Percentiles rank a stretch among this genome's conserved stretches.
Conservation (phyloP, 768 basidiomycete species). For the Chlorophyllum brunneum region DNA sequence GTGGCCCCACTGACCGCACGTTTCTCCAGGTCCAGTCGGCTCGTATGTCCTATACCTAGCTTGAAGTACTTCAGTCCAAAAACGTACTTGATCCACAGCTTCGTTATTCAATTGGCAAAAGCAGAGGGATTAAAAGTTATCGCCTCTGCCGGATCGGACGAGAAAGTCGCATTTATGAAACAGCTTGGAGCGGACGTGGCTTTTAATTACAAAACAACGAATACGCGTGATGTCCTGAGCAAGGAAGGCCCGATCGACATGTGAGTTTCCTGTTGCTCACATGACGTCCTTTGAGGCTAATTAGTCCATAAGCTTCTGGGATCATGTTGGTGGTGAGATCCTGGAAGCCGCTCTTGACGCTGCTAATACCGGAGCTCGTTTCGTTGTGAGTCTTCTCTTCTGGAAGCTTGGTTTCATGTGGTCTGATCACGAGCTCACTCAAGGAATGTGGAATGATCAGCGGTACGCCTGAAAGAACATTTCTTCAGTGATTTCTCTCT, state of each 20-base stretch:
- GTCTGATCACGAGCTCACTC: too few species aligned
- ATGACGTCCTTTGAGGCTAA: too few species aligned
- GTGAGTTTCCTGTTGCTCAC: conserved; percentile 23
- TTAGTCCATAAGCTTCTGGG: conserved; percentile 40
- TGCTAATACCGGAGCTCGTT: conserved; percentile 40
- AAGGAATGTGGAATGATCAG: conserved; percentile 41
- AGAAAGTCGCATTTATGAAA: conserved; percentile 62
- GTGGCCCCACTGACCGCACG: background rate
- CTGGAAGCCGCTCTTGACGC: conserved; percentile 52
- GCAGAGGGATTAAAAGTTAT: conserved; percentile 60
- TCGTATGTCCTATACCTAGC: conserved; percentile 35
- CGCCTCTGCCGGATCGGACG: conserved; percentile 67
- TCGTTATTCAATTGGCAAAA: conserved; percentile 52
- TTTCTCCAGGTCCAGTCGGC: conserved; percentile 45
- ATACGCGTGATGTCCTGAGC: conserved; percentile 45
- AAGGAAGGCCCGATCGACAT: conserved; percentile 51
- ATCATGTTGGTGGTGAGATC: conserved; percentile 57
- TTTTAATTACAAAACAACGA: conserved; percentile 70
- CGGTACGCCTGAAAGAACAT: too few species aligned
- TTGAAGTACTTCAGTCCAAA: background rate
- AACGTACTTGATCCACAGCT: conserved; percentile 18
- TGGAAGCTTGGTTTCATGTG: too few species aligned
- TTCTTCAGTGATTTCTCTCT: conserved; percentile 14
- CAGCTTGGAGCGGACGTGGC: conserved; percentile 64
- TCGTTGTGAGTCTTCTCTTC: conserved; percentile 37